Conservation (phyloP, 257 asterid genomes). For the Cinchona pubescens region DNA sequence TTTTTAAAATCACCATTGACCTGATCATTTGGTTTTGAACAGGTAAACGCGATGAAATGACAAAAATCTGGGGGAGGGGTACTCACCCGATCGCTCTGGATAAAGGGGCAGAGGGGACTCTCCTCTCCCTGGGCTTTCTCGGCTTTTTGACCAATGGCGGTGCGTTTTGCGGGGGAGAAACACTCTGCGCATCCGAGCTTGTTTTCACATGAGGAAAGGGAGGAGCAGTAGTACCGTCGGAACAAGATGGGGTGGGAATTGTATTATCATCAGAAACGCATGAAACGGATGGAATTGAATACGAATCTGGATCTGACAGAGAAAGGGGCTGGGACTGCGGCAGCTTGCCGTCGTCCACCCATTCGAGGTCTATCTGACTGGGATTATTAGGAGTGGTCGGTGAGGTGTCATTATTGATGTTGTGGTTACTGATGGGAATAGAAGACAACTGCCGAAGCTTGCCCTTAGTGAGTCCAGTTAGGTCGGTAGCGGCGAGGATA, state of each 20-base stretch:
- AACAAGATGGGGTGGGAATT: neutral
- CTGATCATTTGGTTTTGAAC: no score
- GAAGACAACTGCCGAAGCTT: slow-evolving; percentile 38
- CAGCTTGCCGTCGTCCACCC: neutral
- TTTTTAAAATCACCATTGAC: no score
- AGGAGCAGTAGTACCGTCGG: slow-evolving; percentile 9
- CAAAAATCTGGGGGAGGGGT: neutral
- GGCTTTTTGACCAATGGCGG: slow-evolving; percentile 21
- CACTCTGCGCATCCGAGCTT: slow-evolving; percentile 9
- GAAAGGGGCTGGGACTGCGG: neutral
- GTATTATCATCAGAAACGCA: neutral
- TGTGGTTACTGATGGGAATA: slow-evolving; percentile 13
- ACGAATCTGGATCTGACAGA: no score
- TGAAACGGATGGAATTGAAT: neutral
- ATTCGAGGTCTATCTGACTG: neutral
- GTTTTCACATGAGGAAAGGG: slow-evolving; percentile 7
- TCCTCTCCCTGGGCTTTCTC: slow-evolving; percentile 85
- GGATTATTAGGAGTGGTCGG: neutral
- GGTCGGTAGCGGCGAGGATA: slow-evolving; percentile 66
- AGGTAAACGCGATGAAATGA: no score
- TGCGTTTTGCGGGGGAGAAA: neutral
- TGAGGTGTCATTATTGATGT: neutral
- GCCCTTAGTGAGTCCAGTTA: slow-evolving; percentile 75
- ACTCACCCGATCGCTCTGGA: slow-evolving; percentile 87
- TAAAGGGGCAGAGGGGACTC: slow-evolving; percentile 88